Conservation (phyloP, 2,329 filamentous ascomycete genomes). For the Dactylella cylindrospora region DNA sequence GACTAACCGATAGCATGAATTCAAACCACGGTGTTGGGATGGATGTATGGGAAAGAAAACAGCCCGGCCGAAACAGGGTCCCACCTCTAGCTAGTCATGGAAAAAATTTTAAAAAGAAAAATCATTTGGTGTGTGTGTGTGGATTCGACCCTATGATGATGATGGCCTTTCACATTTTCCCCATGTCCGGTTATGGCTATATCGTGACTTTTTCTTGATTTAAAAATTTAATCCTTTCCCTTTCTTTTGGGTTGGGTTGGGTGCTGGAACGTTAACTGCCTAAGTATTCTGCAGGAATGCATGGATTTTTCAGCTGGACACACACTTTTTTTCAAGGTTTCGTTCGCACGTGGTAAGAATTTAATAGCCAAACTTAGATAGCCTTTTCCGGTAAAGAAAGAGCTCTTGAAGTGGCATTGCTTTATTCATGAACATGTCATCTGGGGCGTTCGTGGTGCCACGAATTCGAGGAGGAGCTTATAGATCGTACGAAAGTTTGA, state of each 20-base stretch:
- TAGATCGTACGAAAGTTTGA: constrained; percentile 15
- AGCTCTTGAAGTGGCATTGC: constrained; percentile 32
- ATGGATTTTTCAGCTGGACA: background rate
- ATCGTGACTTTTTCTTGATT: background rate
- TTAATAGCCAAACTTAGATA: constrained; percentile 7
- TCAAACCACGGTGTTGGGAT: constrained; percentile 42
- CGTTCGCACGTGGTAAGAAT: constrained; percentile 31
- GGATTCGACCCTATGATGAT: too few relatives aligned
- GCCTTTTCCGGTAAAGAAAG: constrained; percentile 20
- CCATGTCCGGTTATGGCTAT: background rate
- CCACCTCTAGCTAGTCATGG: too few relatives aligned
- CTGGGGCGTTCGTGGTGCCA: constrained; percentile 5
- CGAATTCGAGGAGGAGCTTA: constrained; percentile 5
- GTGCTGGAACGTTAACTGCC: constrained; percentile 34
- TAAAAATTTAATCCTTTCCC: too few relatives aligned
- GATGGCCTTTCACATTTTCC: too few relatives aligned
- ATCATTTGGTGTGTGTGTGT: too few relatives aligned
- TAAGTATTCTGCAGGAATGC: constrained; percentile 6
- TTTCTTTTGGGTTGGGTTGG: too few relatives aligned
- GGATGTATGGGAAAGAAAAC: constrained; percentile 21
- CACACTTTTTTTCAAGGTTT: constrained; percentile 2
- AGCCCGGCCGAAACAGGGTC: constrained; percentile 34
- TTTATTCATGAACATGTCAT: constrained; percentile 9
- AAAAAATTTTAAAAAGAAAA: too few relatives aligned
- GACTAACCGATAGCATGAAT: constrained; percentile 44